Base-by-base conservation (phyloP, 768 basidiomycete species). In the Rhodotorula diobovata region DNA sequence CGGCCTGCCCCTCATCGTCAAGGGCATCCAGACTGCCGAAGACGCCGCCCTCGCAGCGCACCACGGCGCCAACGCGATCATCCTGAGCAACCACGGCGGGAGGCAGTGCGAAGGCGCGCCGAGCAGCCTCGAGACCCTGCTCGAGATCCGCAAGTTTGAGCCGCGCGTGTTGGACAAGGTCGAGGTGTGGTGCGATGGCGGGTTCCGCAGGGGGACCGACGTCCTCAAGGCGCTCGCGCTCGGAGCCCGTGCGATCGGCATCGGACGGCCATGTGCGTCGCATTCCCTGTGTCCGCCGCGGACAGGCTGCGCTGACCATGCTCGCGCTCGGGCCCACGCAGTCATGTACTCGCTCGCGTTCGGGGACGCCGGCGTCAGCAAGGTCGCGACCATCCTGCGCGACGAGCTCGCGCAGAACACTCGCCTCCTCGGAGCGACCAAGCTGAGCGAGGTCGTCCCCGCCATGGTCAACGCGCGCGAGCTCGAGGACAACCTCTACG, bases 81-180 rank as follows among this genome's bases (percentile, higher is more conserved):
- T 94, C 66, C 81, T 97, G 16, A 91, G 89, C 1, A 97, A 97
- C 75, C 94, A 97, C 76, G 94, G 94, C 66, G 94, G 78, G 48
- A 51, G 78, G 56, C 76, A 79, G 60, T 68, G 79, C 50, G 74
- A 79, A 37, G 79, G 77, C 57, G 71, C 73, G 12, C 68, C 73
- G 63, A 75, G 60, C 68, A 75, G 60, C 34, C 72, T 71, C 61
- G 80, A 73, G 75, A 80, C 72, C 43, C 78, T 73, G 45, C 80
- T 77, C 66, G 83, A 83, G 68, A 81, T 84, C 53, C 77, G 80
- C 23, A 76, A 79, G 69, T 77, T 81, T 63, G 80, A 80, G 28
- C 83, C 83, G 4, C 80, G 82, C 59, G 79, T 83, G 14, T 78
- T 84, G n/a, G 73, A 80, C 0, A 71, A 80, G 61, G 78, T 80